Base-by-base conservation (phyloP, 768 basidiomycete genomes). In the Ramaria rubella region DNA sequence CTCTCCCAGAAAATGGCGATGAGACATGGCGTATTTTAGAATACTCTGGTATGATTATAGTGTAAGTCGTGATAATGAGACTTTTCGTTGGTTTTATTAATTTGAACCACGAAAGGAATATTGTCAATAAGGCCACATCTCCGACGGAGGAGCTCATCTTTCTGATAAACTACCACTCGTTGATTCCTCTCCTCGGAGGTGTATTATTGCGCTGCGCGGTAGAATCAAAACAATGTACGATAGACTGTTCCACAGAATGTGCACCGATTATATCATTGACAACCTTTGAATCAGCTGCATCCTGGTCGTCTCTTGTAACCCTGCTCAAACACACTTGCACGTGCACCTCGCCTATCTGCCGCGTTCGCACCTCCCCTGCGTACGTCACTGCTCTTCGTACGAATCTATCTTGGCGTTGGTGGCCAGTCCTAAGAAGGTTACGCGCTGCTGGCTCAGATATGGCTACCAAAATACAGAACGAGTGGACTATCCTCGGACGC, bases 301-400 rank as follows among this genome's bases (percentile, higher is more conserved):
- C 55, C 43, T 56, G 55, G 55, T 48, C 40, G 30, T 56, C 55
- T 14, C 21, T 56, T 15, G 15, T 56, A 26, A 31, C 55, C 24
- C 24, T 56, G 26, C 55, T 56, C 55, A 56, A 46, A 24, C 55
- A 56, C 43, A 56, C 55, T 4, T 56, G 55, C 40, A 56, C 55
- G 5, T 56, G 55, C 43, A 56, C 44, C 6, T 56, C 55, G 4
- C 26, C 26, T 21, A 48, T 29, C 31, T 56, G 55, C 23, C 55
- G 55, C 27, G 46, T 56, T 23, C 55, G 55, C 44, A 56, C 55
- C 9, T 56, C 55, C 17, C 55, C 55, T 2, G n/a, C 21, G 11
- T 56, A 56, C 31, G 17, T 49, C 30, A 29, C 55, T 19, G 55
- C 55, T 4, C 27, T 56, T 19, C 55, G 55, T n/a, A 14, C 24